Evolutionary conservation across 306 rosid species (phyloP), one percentile per base, ranked within the genome.

Genomic region (Astragalus glycyphyllos): DNA sequence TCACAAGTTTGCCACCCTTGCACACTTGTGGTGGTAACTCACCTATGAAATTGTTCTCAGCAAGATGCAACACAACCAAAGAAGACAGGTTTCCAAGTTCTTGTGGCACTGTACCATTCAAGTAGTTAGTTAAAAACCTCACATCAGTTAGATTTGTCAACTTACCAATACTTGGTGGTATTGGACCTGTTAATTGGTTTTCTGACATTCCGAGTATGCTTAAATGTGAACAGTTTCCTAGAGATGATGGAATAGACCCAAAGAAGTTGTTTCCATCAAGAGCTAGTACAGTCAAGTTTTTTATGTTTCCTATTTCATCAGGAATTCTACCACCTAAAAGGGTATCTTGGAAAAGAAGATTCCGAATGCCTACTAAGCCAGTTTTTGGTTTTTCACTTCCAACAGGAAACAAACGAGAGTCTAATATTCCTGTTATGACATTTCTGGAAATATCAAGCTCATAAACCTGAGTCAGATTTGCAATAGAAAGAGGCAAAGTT

Each of bases 401-500:
- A 66, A 79, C 79, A 12, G 89, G 92, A 48, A 87, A 87, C 7
- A 87, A 54, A 10, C 56, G 68, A 29, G 69, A 75, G 47, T 87
- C 89, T 46, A 87, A 45, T 34, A 47, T 51, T 9, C 92, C 90
- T 0, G 77, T 35, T 8, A 87, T 69, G 10, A 66, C 12, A 77
- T 87, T 87, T 42, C 86, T 72, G 0, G 92, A 87, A 6, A 81
- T 62, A 62, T 85, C 92, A 31, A 87, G 92, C 74, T 85, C 89
- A 23, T 23, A 58, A 48, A 84, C 86, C 12, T 73, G 72, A 11
- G 89, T 87, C 46, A 87, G 72, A 49, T 87, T 84, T 5, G 92
- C 68, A 0, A 84, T 66, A 44, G 92, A 87, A 67, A 84, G 83
- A 69, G 92, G 92, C 2, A 87, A 31, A 4, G 84, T 66, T 7